Evolutionary conservation across 2,329 filamentous ascomycete species (phyloP).

Genomic region (Leptographium procerum): DNA sequence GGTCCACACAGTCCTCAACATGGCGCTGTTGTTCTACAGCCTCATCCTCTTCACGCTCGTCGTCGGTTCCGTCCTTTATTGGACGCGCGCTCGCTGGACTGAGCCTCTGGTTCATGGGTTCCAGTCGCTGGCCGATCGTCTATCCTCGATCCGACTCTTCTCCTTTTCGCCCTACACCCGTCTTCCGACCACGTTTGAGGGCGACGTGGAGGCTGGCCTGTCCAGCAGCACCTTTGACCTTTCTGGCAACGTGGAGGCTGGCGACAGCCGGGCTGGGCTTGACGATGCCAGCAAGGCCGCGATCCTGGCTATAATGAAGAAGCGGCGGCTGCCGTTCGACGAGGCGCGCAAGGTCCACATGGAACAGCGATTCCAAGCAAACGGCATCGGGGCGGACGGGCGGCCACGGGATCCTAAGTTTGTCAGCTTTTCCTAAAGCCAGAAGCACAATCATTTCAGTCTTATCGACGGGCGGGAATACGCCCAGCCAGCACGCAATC

Average conservation of each 20-base stretch:
- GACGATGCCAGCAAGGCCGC: slow-evolving; percentile 72
- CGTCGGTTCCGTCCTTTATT: slow-evolving; percentile 63
- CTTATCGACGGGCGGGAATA: neutral
- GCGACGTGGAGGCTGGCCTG: slow-evolving; percentile 80
- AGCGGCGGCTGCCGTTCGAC: slow-evolving; percentile 70
- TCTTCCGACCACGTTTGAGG: slow-evolving; percentile 72
- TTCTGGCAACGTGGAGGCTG: slow-evolving; percentile 62
- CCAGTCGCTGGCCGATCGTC: slow-evolving; percentile 31
- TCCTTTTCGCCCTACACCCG: slow-evolving; percentile 59
- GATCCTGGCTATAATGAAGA: slow-evolving; percentile 85
- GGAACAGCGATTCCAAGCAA: slow-evolving; percentile 73
- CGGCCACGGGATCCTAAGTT: slow-evolving; percentile 87
- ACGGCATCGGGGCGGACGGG: slow-evolving; percentile 82
- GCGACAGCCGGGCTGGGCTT: slow-evolving; percentile 69
- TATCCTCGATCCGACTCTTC: slow-evolving; percentile 32
- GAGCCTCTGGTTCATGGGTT: slow-evolving; percentile 47
- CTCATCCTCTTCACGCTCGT: slow-evolving; percentile 62
- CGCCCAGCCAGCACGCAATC: neutral
- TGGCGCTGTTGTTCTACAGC: slow-evolving; percentile 74
- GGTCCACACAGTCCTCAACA: slow-evolving; percentile 25
- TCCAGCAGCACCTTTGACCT: slow-evolving; percentile 78
- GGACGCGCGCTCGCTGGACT: slow-evolving; percentile 70
- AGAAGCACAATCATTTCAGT: neutral
- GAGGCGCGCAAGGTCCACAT: slow-evolving; percentile 80
- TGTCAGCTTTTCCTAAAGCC: slow-evolving; percentile 65